phyloP scores from a whole-genome alignment of 768 basidiomycete genomes.

The Mycena crocata region DNA sequence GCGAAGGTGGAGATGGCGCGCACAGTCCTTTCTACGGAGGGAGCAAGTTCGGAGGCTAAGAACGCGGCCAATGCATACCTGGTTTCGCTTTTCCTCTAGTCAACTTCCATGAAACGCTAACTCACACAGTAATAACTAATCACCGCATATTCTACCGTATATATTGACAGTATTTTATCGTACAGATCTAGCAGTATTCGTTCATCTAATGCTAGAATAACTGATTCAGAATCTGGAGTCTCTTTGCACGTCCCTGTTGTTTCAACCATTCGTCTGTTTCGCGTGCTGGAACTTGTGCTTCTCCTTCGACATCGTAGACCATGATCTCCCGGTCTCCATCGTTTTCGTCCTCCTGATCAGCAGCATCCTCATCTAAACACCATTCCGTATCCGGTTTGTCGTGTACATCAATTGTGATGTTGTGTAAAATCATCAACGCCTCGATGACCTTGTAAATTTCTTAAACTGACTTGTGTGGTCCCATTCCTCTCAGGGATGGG shows the following conservation, averaged over 20 bases:
- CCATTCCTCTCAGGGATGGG: slow-evolving; percentile 32
- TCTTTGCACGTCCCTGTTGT: slow-evolving; percentile 4
- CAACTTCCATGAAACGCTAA: no score
- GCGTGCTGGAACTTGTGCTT: background rate
- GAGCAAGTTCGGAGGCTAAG: background rate
- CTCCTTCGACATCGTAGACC: background rate
- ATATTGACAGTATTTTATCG: no score
- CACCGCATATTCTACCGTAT: no score
- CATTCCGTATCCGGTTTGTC: slow-evolving; percentile 32
- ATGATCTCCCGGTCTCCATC: background rate
- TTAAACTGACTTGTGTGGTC: slow-evolving; percentile 28
- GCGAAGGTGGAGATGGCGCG: slow-evolving; percentile 11
- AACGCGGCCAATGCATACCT: background rate
- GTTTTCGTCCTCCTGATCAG: slow-evolving; percentile 3
- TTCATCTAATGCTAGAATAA: no score
- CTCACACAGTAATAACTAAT: no score
- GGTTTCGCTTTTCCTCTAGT: background rate
- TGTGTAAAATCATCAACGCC: slow-evolving; percentile 39
- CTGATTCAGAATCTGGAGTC: background rate
- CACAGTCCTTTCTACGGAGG: background rate
- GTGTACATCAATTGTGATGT: slow-evolving; percentile 35
- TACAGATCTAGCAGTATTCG: no score
- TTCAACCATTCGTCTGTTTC: slow-evolving; percentile 7
- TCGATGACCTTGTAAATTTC: slow-evolving; percentile 36
- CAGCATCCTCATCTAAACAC: background rate